phyloP scores from a whole-genome alignment of 2,329 filamentous ascomycete species.

The Lasiodiplodia sp. region DNA sequence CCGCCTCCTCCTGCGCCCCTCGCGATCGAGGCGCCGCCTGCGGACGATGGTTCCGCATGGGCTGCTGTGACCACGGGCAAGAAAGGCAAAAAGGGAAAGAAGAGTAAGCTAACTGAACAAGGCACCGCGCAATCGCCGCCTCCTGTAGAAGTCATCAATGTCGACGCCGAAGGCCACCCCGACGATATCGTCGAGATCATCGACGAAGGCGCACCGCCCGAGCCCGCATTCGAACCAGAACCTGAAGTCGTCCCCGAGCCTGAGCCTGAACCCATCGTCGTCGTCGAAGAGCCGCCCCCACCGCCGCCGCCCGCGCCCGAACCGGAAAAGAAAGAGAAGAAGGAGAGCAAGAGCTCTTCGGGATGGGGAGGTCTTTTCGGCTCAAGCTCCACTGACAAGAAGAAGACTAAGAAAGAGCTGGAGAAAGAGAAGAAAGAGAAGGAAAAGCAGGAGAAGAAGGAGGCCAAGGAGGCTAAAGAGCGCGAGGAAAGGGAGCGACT shows the following conservation, averaged over 20 bases:
- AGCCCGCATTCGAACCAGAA: conserved; percentile 33
- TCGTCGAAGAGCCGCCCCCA: background rate
- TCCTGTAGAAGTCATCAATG: conserved; percentile 6
- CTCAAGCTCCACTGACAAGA: conserved; percentile 31
- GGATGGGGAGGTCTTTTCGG: conserved; percentile 34
- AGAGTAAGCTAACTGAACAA: conserved; percentile 22
- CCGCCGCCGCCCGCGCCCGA: conserved; percentile 12
- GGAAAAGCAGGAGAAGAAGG: conserved; percentile 36
- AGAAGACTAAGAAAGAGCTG: conserved; percentile 36
- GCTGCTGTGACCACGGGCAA: conserved; percentile 8
- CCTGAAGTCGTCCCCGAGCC: conserved; percentile 21
- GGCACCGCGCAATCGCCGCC: conserved; percentile 3
- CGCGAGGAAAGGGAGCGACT: conserved; percentile 37
- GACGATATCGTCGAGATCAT: conserved; percentile 28
- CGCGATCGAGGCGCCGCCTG: conserved; percentile 27
- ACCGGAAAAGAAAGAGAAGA: conserved; percentile 22
- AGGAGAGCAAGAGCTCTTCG: conserved; percentile 17
- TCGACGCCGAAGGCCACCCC: conserved; percentile 14
- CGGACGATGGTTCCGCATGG: conserved; percentile 10
- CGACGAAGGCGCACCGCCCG: conserved; percentile 23
- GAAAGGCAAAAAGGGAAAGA: conserved; percentile 28
- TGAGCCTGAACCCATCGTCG: conserved; percentile 46
- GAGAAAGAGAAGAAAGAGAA: conserved; percentile 35
- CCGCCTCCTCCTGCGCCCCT: conserved; percentile 17
- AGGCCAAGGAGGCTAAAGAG: conserved; percentile 37